These are phyloP conservation scores for Venturia nashicola DNA, from an alignment of 2,329 filamentous ascomycete genomes.

Conservation along the genomic window DNA sequence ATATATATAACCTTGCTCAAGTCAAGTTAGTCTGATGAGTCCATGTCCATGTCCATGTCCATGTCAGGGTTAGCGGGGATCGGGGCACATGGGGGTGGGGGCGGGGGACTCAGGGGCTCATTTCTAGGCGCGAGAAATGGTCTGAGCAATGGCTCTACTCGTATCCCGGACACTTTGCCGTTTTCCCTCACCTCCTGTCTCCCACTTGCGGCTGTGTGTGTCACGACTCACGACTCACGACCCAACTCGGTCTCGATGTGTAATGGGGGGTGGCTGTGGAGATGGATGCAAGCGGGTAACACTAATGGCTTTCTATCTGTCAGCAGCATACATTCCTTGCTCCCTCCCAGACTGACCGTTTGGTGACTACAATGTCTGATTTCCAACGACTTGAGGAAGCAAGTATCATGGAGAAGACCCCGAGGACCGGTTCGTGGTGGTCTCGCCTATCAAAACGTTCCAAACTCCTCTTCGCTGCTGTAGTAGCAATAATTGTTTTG, in stretches of 20 bases:
- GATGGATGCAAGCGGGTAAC: not conserved
- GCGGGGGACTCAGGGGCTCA: not conserved
- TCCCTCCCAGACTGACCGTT: not conserved
- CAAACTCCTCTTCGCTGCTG: conserved; percentile 10
- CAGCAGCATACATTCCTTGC: not conserved
- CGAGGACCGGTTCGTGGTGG: not conserved
- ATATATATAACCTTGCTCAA: too few species aligned
- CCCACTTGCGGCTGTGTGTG: not conserved
- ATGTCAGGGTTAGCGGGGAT: not conserved
- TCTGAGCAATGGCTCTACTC: not conserved
- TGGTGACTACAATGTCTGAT: not conserved
- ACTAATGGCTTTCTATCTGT: not conserved
- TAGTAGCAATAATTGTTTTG: conserved; percentile 13
- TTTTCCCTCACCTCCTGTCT: not conserved
- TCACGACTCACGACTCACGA: not conserved
- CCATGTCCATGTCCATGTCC: too few species aligned
- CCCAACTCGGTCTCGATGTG: not conserved
- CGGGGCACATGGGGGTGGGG: not conserved
- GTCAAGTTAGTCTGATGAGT: too few species aligned
- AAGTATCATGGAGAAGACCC: not conserved
- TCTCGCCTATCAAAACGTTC: not conserved
- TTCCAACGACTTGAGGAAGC: conserved; percentile 1
- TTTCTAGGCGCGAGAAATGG: not conserved
- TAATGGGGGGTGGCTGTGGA: not conserved
- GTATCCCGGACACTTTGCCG: not conserved